A percentile compares a stretch with the other conserved stretches of the same genome.
Evolutionary conservation across 1,284 basidiomycete species (phyloP).

Genomic region (Tilletia caries): DNA sequence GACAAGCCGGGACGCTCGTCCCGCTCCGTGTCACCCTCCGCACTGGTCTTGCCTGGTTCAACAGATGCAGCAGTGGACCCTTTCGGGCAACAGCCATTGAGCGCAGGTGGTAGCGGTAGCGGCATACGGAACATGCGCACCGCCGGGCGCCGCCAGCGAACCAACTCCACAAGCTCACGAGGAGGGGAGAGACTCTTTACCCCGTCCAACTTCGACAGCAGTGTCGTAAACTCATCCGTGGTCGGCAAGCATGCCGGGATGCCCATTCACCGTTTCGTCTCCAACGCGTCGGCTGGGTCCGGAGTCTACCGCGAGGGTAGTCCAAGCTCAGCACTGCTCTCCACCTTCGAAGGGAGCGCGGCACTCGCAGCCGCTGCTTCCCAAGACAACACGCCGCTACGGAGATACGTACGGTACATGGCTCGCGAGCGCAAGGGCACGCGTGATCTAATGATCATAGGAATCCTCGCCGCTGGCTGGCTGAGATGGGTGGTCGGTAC

Average conservation of each 20-base stretch:
- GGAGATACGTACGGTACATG: slow-evolving; percentile 10
- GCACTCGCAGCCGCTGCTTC: background rate
- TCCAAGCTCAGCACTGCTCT: background rate
- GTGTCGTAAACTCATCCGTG: background rate
- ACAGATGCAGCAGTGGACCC: background rate
- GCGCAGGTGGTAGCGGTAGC: slow-evolving; percentile 6
- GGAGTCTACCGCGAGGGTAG: background rate
- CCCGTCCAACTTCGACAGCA: background rate
- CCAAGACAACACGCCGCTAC: background rate
- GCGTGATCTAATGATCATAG: slow-evolving; percentile 4
- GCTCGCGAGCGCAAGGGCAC: slow-evolving; percentile 8
- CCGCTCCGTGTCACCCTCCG: slow-evolving; percentile 1
- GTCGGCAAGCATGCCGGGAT: background rate
- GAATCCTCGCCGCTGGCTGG: slow-evolving; percentile 57
- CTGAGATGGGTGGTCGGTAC: slow-evolving; percentile 69
- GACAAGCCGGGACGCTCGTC: background rate
- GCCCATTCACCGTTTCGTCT: background rate
- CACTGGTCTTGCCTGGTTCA: background rate
- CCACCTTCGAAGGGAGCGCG: background rate
- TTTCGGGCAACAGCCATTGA: background rate
- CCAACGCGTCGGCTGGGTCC: background rate
- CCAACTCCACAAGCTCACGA: slow-evolving; percentile 9
- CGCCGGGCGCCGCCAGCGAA: background rate
- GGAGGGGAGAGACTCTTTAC: background rate
- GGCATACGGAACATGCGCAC: background rate